These are phyloP conservation scores for Linum usitatissimum DNA, from an alignment of 345 rosid species.

Conservation along the genomic window DNA sequence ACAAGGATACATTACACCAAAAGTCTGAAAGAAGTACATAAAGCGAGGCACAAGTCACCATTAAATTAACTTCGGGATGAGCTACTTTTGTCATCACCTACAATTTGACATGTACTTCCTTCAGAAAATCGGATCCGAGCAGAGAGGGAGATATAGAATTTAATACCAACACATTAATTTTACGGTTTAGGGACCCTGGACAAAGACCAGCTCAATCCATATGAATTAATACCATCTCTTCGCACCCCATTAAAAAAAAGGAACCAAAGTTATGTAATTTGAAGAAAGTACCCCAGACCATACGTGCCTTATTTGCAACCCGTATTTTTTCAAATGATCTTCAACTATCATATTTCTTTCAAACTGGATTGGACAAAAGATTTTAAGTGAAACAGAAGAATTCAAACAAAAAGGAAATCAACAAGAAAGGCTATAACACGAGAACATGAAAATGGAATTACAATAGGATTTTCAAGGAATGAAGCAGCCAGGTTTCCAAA, in stretches of 20 bases:
- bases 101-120: constrained; percentile 16
- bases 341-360: no score
- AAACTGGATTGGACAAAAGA: neutral
- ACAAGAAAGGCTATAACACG: neutral
- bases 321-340: no score
- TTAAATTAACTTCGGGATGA: constrained; percentile 12
- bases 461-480: neutral
- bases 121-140: constrained; percentile 3
- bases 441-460: neutral
- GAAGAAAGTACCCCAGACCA: no score
- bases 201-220: no score
- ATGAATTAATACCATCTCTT: no score
- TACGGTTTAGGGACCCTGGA: no score
- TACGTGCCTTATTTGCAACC: no score
- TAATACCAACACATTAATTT: neutral
- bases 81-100: constrained; percentile 15
- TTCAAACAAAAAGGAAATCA: neutral
- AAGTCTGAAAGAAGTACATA: neutral
- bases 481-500: neutral
- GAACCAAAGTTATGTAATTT: no score
- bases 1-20: neutral
- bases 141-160: neutral
- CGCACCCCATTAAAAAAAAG: no score
- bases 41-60: constrained; percentile 12
- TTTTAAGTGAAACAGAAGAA: neutral